Base-by-base conservation (phyloP, 176 grass and related monocot species). In the Avena sativa region DNA sequence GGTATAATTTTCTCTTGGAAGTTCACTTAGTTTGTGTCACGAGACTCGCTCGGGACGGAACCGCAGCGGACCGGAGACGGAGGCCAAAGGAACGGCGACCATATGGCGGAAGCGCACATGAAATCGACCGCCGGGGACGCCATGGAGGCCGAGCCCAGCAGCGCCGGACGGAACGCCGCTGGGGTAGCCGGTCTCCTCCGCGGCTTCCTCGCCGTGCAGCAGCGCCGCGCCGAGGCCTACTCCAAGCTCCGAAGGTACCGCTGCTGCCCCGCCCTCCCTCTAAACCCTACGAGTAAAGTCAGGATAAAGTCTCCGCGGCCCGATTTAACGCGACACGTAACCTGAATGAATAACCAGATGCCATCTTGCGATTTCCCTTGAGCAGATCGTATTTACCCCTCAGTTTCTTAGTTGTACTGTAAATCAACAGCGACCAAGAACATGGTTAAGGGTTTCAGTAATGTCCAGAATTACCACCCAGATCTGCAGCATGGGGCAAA, bases 161-260 rank as follows among this genome's bases (percentile, higher is more conserved):
- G 83, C 60, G 65, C 57, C 62, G 47, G 55, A 13, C 71, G 65
- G 62, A 49, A 49, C 21, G 74, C 87, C 20, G 74, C 69, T 11
- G 77, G 85, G 73, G 60, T 92, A 48, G 69, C 85, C 71, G 87
- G 72, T 53, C 82, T 98, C 14, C 96, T 98, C 64, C 96, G 90
- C 21, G 75, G 85, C 10, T 96, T 98, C 64, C 96, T 98, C 56
- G 90, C 84, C 17, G 83, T 98, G 59, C 96, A 98, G 76, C 90
- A 93, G 78, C 92, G 96, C 84, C 90, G 96, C 14, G 96, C 96
- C 32, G 90, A 93, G 85, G 94, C 92, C 73, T 98, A 98, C 92
- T 90, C 92, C 69, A 90, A 69, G 65, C 92, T 98, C 26, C 90
- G 88, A 83, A 98, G 96, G 96, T 98, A 91, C 44, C 14, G 40